Evolutionary conservation across 805 yeast species (phyloP), one percentile per base, ranked within the genome.

Genomic region (Vanderwaltozyma verrucispora): DNA sequence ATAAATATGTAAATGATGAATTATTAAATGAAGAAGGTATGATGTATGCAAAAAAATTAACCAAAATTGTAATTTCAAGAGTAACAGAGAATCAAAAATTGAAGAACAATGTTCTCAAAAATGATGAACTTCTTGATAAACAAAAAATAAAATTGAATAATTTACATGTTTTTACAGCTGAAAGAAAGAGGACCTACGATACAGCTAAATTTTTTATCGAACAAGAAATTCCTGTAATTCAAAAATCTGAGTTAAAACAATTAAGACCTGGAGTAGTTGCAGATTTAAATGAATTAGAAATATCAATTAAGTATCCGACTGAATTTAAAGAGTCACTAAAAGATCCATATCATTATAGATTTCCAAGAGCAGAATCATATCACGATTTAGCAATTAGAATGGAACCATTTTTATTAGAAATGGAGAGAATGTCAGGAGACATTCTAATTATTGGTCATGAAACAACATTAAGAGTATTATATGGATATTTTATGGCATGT

Each of bases 381-480:
- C 98, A 92, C 60, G 99, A 92, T 60, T 69, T 92, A 40, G 97
- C 98, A 0, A 80, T 92, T 27, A 77, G 95, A 49, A 73, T 92
- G 63, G 98, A 92, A 61, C 95, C 97, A 0, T 67, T 92, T 38
- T 75, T 92, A 43, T 69, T 92, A 56, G 97, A 92, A 59, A 80
- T 92, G 77, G 99, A 92, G 59, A 73, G 96, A 48, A 79, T 82
- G 73, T 74, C 84, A 37, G 84, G 86, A 16, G 96, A 87, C 55
- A 72, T 92, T 13, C 65, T 92, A 47, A 81, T 92, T 42, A 82
- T 92, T 48, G 96, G 96, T 1, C 96, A 92, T 56, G 96, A 89
- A 51, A 76, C 94, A 1, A 81, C 92, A 2, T 69, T 94, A 45
- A 69, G 88, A 42, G 95, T 92, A 5, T 71, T 92, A 36, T 92